These are phyloP conservation scores for Cerioporus squamosus DNA, from an alignment of 1,284 basidiomycete species.

Conservation along the genomic window DNA sequence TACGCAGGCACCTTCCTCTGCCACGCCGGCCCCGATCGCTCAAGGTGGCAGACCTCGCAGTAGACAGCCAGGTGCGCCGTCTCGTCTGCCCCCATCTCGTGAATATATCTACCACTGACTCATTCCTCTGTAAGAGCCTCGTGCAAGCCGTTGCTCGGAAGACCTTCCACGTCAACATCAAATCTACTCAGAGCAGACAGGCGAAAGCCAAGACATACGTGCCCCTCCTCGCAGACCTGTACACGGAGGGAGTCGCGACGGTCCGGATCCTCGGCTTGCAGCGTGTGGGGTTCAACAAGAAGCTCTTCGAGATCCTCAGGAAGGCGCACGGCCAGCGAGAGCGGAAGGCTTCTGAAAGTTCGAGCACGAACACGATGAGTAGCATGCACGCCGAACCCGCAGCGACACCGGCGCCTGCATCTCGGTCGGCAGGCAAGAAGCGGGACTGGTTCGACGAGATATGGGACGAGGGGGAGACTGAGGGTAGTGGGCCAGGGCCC, in stretches of 20 bases:
- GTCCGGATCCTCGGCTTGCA: conserved; percentile 20
- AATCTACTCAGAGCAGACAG: conserved; percentile 3
- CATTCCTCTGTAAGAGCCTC: neutral
- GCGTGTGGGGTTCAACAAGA: conserved; percentile 23
- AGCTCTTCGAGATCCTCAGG: conserved; percentile 10
- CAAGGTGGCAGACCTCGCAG: neutral
- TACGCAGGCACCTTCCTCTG: conserved; percentile 10
- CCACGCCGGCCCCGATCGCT: conserved; percentile 7
- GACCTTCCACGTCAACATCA: conserved; percentile 8
- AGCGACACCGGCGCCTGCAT: neutral
- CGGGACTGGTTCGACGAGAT: neutral
- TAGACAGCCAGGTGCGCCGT: neutral
- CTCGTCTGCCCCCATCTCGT: neutral
- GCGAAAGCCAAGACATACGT: conserved; percentile 10
- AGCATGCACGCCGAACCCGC: neutral
- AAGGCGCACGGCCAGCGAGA: conserved; percentile 8
- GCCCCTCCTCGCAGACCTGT: conserved; percentile 7
- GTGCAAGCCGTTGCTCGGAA: conserved; percentile 2
- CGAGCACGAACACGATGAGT: too few relatives aligned
- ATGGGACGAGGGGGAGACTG: neutral
- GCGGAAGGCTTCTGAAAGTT: neutral
- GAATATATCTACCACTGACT: neutral
- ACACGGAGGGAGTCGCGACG: conserved; percentile 3
- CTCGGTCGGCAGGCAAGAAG: neutral
- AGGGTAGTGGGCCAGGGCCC: neutral